A percentile compares a stretch with the other conserved stretches of the same genome.
Conservation (phyloP, 352 stramenopile genomes). For the Phytophthora brassicae region DNA sequence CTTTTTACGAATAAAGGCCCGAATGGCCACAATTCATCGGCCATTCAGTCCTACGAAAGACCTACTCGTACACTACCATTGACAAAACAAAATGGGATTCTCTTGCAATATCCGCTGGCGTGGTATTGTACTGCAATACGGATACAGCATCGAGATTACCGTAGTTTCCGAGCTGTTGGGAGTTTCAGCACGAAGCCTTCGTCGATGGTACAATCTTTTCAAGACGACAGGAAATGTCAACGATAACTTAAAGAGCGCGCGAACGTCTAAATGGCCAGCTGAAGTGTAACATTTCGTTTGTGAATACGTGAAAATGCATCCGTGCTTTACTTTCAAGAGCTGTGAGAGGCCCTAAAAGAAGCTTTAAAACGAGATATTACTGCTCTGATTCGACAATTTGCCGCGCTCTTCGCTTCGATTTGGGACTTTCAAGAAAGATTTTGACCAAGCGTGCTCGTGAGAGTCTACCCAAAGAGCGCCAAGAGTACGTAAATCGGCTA, state of each 20-base stretch:
- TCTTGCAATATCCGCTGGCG: background rate
- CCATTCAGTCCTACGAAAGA: too few relatives aligned
- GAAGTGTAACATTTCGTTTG: too few relatives aligned
- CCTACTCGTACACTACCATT: background rate
- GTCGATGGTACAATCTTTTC: too few relatives aligned
- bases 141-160: background rate
- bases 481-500: background rate
- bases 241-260: too few relatives aligned
- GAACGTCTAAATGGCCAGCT: too few relatives aligned
- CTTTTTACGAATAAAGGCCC: too few relatives aligned
- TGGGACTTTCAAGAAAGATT: background rate
- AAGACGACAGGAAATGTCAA: too few relatives aligned
- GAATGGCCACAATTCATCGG: too few relatives aligned
- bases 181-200: background rate
- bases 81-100: background rate
- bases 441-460: background rate
- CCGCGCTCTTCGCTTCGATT: too few relatives aligned
- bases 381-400: background rate
- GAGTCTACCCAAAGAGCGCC: background rate
- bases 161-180: background rate
- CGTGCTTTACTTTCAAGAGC: constrained; percentile 23
- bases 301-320: constrained; percentile 7
- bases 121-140: background rate
- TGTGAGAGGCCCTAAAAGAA: background rate
- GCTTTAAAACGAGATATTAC: background rate